Evolutionary conservation across 2,329 filamentous ascomycete genomes (phyloP).

Genomic region (Sporothrix curviconia): DNA sequence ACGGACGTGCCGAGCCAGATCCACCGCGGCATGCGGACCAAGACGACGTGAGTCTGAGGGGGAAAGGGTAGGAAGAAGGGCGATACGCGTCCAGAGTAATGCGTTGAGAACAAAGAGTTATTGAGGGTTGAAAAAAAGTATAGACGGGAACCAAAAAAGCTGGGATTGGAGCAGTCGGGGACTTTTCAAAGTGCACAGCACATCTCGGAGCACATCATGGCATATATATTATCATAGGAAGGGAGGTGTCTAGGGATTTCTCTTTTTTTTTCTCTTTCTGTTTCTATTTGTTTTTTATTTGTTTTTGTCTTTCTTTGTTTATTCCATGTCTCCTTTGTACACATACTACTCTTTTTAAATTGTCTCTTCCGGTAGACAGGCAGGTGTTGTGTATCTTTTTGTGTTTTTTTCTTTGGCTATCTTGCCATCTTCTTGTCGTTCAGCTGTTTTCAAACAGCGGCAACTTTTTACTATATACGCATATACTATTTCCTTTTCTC

Average conservation of each 20-base stretch:
- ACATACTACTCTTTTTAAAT: background rate
- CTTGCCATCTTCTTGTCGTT: background rate
- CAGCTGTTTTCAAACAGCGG: background rate
- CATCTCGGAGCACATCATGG: background rate
- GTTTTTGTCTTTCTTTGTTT: no score
- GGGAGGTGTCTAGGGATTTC: no score
- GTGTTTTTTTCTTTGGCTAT: background rate
- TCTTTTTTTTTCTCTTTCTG: no score
- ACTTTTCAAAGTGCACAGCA: background rate
- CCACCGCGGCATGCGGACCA: slow-evolving; percentile 2
- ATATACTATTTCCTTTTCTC: background rate
- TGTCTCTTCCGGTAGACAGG: no score
- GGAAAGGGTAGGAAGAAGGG: background rate
- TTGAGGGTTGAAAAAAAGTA: background rate
- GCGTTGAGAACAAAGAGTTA: background rate
- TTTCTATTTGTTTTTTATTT: no score
- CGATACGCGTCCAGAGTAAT: background rate
- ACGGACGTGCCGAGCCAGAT: slow-evolving; percentile 14
- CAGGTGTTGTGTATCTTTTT: background rate
- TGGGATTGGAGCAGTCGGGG: background rate
- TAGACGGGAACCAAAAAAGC: background rate
- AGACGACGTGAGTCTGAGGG: slow-evolving; percentile 8
- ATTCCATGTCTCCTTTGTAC: background rate
- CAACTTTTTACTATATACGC: background rate
- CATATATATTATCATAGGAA: no score